These are phyloP conservation scores for Vinca minor DNA, from an alignment of 257 asterid species.

Conservation along the genomic window DNA sequence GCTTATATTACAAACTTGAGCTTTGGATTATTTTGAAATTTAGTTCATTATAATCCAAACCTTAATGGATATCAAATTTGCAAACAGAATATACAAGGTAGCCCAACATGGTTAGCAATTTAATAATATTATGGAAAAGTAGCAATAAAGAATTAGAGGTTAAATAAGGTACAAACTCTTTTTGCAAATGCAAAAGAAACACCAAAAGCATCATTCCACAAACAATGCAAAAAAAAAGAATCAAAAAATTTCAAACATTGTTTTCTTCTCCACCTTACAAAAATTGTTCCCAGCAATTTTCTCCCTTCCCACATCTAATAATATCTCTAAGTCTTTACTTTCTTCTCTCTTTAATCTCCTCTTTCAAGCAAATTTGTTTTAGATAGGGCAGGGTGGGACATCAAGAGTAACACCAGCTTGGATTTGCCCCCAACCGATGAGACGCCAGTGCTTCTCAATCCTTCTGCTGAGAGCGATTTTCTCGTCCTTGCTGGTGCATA, in stretches of 20 bases:
- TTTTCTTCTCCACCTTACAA: constrained; percentile 53
- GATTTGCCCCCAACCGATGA: constrained; percentile 96
- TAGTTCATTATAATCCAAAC: no score
- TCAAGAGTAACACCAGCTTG: constrained; percentile 91
- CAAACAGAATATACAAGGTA: no score
- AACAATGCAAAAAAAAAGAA: background rate
- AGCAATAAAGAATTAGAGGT: constrained; percentile 12
- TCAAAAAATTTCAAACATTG: constrained; percentile 20
- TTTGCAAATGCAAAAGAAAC: background rate
- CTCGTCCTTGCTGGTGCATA: constrained; percentile 93
- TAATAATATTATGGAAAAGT: background rate
- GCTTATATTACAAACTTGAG: no score
- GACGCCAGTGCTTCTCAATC: constrained; percentile 98
- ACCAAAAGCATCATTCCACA: constrained; percentile 9
- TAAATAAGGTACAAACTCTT: constrained; percentile 12
- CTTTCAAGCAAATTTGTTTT: background rate
- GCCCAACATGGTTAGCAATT: no score
- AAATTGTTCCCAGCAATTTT: constrained; percentile 42
- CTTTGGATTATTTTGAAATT: no score
- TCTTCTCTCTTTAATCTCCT: constrained; percentile 1
- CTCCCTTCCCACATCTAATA: constrained; percentile 51
- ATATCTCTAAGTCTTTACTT: background rate
- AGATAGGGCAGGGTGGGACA: constrained; percentile 57
- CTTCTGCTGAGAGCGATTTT: constrained; percentile 91
- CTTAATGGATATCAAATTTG: no score